Evolutionary conservation across 2,329 filamentous ascomycete genomes (phyloP), one percentile per base, ranked within the genome.

Genomic region (Fusarium protoensiforme): DNA sequence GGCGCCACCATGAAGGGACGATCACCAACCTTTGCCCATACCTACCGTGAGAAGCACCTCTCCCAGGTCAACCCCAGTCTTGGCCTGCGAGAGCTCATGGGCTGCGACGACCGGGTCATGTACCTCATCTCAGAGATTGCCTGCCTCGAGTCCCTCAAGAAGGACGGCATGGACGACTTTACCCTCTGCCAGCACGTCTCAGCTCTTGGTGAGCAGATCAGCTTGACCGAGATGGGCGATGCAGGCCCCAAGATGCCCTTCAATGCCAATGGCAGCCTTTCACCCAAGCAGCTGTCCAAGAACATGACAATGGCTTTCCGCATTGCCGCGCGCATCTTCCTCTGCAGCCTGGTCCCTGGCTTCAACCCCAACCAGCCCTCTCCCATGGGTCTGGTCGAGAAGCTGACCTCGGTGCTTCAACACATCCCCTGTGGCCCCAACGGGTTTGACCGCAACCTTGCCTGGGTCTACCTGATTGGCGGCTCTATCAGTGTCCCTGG

Each of bases 81-180:
- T 16, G 96, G 96, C 13, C 89, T 99, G 39, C 92, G 93, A 61
- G 95, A 97, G 85, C 89, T 98, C 60, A 98, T 98, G 95, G 96
- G 96, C 76, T 98, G 96, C 82, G 96, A 98, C 73, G 96, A 99
- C 84, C 91, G 92, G 24, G 93, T 98, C 83, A 98, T 99, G 95
- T 98, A 98, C 83, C 88, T 98, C 78, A 97, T 99, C 81, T 97
- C 95, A 2, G 96, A 99, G 84, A 98, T 98, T 78, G 94, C 96
- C 63, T 98, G 96, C 83, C 91, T 99, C 61, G 96, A 98, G 82
- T 93, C 94, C 5, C 90, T 98, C 73, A 97, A 96, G 87, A 85
- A 87, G 41, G 91, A 93, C 68, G 93, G 93, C 76, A 94, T 96
- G 85, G 93, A 97, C 76, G 92, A 96, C 79, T 92, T 96, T 73